These are phyloP conservation scores for Tripterygium wilfordii DNA, from an alignment of 177 flowering plant species.

Conservation along the genomic window DNA sequence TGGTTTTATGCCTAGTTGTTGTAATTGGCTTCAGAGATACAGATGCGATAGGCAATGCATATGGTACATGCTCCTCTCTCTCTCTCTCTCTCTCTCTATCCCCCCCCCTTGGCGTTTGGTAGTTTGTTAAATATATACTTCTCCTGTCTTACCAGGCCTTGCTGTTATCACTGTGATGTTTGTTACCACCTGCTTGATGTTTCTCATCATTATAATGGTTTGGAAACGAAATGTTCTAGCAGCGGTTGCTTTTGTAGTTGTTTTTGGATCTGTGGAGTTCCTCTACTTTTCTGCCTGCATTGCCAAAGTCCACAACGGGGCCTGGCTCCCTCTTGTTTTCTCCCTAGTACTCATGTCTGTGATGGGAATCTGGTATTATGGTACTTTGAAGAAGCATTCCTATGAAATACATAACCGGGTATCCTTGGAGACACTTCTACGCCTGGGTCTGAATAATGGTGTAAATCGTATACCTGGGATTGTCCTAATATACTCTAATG, in stretches of 20 bases:
- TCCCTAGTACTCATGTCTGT: conserved; percentile 18
- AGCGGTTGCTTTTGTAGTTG: conserved; percentile 25
- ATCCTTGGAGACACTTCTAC: conserved; percentile 26
- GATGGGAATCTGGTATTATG: conserved; percentile 44
- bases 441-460: conserved; percentile 32
- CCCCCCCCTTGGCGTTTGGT: background rate
- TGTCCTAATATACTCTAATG: conserved; percentile 33
- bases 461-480: conserved; percentile 38
- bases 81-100: background rate
- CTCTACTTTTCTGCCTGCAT: conserved; percentile 38
- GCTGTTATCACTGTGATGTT: conserved; percentile 46
- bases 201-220: conserved; percentile 30
- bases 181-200: conserved; percentile 45
- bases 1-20: conserved; percentile 47
- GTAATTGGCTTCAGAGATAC: conserved; percentile 46
- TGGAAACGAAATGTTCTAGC: conserved; percentile 25
- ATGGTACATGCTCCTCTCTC: conserved; percentile 28
- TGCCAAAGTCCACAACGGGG: conserved; percentile 34
- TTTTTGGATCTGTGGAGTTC: conserved; percentile 41
- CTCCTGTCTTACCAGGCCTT: conserved; percentile 25
- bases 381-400: conserved; percentile 27
- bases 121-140: background rate
- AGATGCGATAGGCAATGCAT: conserved; percentile 52
- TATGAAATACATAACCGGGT: conserved; percentile 38
- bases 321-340: conserved; percentile 39